Percentiles rank a stretch among this genome's conserved stretches.
phyloP scores from a whole-genome alignment of 805 yeast species.

The Dipodascus geniculatus region DNA sequence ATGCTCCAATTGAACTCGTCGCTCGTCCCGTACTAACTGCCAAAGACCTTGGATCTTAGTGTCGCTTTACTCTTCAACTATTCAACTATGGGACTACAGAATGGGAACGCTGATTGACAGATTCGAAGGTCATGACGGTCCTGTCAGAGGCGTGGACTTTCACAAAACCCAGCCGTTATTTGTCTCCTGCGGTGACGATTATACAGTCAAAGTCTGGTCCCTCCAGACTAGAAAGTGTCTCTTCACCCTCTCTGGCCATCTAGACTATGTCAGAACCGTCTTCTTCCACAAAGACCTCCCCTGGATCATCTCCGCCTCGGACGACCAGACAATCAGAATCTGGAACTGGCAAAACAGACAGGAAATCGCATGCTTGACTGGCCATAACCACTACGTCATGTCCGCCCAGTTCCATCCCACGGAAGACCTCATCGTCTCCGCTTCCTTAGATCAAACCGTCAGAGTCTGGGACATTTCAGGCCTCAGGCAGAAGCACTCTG shows the following conservation, averaged over 20 bases:
- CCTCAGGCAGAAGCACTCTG: conserved; percentile 87
- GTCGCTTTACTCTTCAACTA: conserved; percentile 93
- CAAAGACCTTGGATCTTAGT: conserved; percentile 89
- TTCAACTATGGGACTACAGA: conserved; percentile 97
- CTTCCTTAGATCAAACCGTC: conserved; percentile 96
- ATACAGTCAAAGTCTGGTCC: conserved; percentile 93
- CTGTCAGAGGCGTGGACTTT: conserved; percentile 89
- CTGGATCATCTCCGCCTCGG: conserved; percentile 92
- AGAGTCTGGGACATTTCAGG: conserved; percentile 98
- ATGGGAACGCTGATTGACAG: conserved; percentile 97
- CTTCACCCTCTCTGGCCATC: conserved; percentile 84
- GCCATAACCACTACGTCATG: conserved; percentile 97
- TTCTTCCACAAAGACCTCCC: conserved; percentile 93
- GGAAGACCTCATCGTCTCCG: conserved; percentile 89
- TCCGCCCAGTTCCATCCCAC: conserved; percentile 95
- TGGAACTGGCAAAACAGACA: conserved; percentile 99
- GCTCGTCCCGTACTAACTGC: background rate
- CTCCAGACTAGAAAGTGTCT: conserved; percentile 81
- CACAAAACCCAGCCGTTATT: conserved; percentile 97
- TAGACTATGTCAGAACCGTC: conserved; percentile 91
- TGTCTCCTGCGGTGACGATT: conserved; percentile 96
- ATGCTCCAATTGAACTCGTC: conserved; percentile 12
- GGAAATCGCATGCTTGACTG: conserved; percentile 93
- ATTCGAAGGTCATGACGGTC: conserved; percentile 97
- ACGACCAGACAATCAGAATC: conserved; percentile 95